Conservation (phyloP, 2,329 filamentous ascomycete species). For the Sphaerulina musiva region DNA sequence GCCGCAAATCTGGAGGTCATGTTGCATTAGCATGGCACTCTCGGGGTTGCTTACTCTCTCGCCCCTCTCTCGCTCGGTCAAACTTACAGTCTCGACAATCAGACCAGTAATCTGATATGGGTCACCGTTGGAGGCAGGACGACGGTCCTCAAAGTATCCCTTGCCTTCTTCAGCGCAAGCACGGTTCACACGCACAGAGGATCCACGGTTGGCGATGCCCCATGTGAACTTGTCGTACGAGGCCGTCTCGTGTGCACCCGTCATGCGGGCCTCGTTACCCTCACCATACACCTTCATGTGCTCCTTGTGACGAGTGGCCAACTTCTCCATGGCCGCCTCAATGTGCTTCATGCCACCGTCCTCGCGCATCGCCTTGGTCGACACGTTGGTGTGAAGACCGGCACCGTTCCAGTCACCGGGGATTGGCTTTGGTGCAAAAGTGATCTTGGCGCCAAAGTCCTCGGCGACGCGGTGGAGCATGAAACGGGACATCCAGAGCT, state of each 20-base stretch:
- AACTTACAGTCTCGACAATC: constrained; percentile 60
- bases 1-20: constrained; percentile 38
- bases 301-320: constrained; percentile 45
- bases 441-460: constrained; percentile 94
- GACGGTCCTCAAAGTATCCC: constrained; percentile 77
- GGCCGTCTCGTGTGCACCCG: constrained; percentile 89
- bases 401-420: constrained; percentile 96
- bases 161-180: constrained; percentile 78
- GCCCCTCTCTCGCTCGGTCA: background rate
- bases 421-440: constrained; percentile 92
- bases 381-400: constrained; percentile 91
- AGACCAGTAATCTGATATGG: constrained; percentile 80
- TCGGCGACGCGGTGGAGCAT: constrained; percentile 86
- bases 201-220: constrained; percentile 92
- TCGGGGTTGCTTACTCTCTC: background rate
- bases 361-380: constrained; percentile 76
- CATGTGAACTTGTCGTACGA: constrained; percentile 88
- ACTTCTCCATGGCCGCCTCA: constrained; percentile 62
- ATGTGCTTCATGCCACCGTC: constrained; percentile 96
- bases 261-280: constrained; percentile 91
- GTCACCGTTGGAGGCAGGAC: constrained; percentile 72
- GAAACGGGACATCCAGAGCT: constrained; percentile 91
- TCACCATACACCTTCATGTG: constrained; percentile 87
- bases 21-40: background rate
- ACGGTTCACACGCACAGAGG: constrained; percentile 86